Evolutionary conservation across 2,329 filamentous ascomycete species (phyloP).

Genomic region (Fusarium sp.): DNA sequence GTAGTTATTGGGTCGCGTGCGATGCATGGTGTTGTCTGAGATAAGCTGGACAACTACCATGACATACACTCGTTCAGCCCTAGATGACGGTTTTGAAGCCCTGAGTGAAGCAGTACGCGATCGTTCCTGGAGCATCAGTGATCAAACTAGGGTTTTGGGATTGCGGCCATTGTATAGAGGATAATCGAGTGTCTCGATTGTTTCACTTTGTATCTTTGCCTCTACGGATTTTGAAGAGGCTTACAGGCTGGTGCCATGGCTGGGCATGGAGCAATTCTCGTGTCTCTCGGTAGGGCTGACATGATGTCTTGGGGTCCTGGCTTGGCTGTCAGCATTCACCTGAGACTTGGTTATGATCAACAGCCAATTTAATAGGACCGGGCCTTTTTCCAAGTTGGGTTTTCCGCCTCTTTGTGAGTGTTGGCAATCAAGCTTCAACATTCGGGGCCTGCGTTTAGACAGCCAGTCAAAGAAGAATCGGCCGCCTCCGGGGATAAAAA

Average conservation of each 20-base stretch:
- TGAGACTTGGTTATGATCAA: background rate
- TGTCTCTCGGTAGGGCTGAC: constrained; percentile 15
- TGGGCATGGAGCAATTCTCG: background rate
- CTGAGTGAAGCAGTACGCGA: too few species aligned
- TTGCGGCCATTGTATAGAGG: too few species aligned
- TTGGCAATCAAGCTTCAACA: background rate
- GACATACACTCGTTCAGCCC: background rate
- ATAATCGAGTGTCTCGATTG: too few species aligned
- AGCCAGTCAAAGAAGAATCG: too few species aligned
- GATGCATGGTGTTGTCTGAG: constrained; percentile 16
- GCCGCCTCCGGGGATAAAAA: too few species aligned
- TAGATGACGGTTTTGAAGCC: too few species aligned
- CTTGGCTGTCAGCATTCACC: constrained; percentile 28
- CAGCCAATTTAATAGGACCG: background rate
- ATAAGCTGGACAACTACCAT: constrained; percentile 8
- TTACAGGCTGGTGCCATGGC: too few species aligned
- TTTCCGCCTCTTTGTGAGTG: background rate
- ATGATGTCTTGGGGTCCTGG: constrained; percentile 1
- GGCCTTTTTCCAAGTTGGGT: background rate
- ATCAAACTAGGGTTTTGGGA: too few species aligned
- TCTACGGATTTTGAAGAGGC: too few species aligned
- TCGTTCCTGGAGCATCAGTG: too few species aligned
- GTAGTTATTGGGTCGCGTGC: constrained; percentile 13
- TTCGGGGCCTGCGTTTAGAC: too few species aligned
- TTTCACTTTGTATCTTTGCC: background rate